Base-by-base conservation (phyloP, 2,329 filamentous ascomycete genomes). In the Pseudofabraea citricarpa region DNA sequence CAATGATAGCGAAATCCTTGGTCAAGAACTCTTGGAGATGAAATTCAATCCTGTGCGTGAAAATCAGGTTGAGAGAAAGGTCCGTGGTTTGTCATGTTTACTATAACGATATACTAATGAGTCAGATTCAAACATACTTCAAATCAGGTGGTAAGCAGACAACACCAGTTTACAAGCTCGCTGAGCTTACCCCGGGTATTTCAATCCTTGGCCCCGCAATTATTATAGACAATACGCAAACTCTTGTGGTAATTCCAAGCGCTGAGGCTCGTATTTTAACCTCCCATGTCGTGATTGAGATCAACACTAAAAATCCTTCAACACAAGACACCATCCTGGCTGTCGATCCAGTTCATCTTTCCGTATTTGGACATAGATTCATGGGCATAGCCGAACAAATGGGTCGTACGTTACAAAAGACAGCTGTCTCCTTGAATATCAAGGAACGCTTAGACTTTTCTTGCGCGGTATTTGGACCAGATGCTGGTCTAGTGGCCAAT, bases 311-410 rank as follows among this genome's bases (percentile, higher is more conserved):
- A n/a, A n/a, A n/a, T n/a, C n/a, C n/a, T n/a, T n/a, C n/a, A n/a
- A n/a, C n/a, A n/a, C n/a, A n/a, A n/a, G n/a, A n/a, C n/a, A n/a
- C n/a, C n/a, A n/a, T n/a, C n/a, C n/a, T n/a, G 22, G 74, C 79
- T 46, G 79, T 86, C 0, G 83, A 89, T 58, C 85, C 85, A 0
- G 85, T 90, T 52, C 73, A 86, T 64, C 71, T 90, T 2, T 84
- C 79, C 55, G 84, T 90, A 47, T 90, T 90, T 52, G 83, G 81
- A 1, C 84, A 90, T 59, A 75, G 85, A 8, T 90, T 90, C 64
- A 90, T 90, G 85, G 80, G 81, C 13, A 87, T 90, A 54, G 85
- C 86, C 1, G 86, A 90, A 63, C 85, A 90, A 58, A 90, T 90
- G 86, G 85, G 86, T 1, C 71, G 82, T 36, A 81, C 83, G 3